phyloP scores from a whole-genome alignment of 306 rosid genomes.

The Glycyrrhiza uralensis region DNA sequence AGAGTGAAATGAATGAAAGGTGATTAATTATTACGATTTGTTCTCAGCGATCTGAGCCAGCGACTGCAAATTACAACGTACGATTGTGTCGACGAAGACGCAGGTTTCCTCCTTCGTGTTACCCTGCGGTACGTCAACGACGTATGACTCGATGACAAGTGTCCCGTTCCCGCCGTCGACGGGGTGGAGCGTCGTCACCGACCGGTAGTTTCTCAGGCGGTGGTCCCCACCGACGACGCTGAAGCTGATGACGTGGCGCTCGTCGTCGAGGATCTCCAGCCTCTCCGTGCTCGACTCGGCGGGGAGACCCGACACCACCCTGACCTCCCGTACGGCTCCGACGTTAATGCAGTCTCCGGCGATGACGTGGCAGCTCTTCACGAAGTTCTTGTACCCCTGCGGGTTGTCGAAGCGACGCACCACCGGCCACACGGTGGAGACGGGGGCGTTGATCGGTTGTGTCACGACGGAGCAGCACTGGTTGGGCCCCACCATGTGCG shows the following conservation, averaged over 20 bases:
- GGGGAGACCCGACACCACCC: constrained; percentile 62
- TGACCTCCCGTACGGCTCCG: constrained; percentile 55
- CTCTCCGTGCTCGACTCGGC: constrained; percentile 55
- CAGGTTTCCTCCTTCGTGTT: constrained; percentile 63
- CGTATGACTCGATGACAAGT: constrained; percentile 52
- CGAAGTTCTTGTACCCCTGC: constrained; percentile 52
- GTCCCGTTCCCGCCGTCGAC: constrained; percentile 31
- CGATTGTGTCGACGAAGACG: constrained; percentile 53
- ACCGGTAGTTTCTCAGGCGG: constrained; percentile 54
- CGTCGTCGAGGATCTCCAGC: constrained; percentile 60
- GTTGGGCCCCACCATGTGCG: constrained; percentile 32
- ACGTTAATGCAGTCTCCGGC: constrained; percentile 39
- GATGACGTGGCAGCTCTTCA: constrained; percentile 53
- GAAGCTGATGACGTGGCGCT: constrained; percentile 56
- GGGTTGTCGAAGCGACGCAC: constrained; percentile 59
- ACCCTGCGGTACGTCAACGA: constrained; percentile 57
- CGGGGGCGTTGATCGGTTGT: constrained; percentile 41
- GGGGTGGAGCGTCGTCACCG: constrained; percentile 52
- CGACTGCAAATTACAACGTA: constrained; percentile 59
- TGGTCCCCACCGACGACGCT: constrained; percentile 61
- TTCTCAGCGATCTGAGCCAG: constrained; percentile 50
- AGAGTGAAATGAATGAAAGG: not conserved
- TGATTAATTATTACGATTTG: not conserved
- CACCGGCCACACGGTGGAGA: constrained; percentile 49
- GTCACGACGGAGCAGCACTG: constrained; percentile 54